phyloP scores from a whole-genome alignment of 225 moss, liverwort and hornwort species.

The Anthoceros angustus region DNA sequence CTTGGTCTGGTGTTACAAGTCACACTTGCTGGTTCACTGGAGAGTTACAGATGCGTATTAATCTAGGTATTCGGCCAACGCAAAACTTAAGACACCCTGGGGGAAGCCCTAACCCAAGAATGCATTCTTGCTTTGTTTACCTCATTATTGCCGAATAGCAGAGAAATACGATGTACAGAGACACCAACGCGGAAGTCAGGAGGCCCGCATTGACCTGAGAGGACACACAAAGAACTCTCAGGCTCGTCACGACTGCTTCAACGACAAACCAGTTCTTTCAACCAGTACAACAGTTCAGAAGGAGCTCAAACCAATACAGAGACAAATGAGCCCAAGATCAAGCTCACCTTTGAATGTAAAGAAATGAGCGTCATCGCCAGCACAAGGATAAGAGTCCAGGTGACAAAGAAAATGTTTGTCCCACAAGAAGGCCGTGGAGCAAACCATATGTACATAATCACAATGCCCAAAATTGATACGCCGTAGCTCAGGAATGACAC shows the following conservation, averaged over 20 bases:
- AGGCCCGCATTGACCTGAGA: slow-evolving; percentile 82
- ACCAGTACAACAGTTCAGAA: not conserved
- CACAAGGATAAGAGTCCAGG: slow-evolving; percentile 82
- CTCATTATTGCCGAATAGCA: slow-evolving; percentile 99
- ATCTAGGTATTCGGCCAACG: not conserved
- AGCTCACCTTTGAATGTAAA: slow-evolving; percentile 48
- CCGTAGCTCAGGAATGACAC: slow-evolving; percentile 41
- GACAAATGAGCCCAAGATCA: not conserved
- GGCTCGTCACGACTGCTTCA: no score
- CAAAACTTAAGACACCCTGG: not conserved
- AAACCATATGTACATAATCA: slow-evolving; percentile 95
- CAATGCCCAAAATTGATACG: slow-evolving; percentile 38
- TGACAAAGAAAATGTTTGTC: slow-evolving; percentile 86
- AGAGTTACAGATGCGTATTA: slow-evolving; percentile 9
- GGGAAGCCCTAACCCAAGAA: not conserved
- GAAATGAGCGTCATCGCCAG: slow-evolving; percentile 62
- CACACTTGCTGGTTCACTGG: slow-evolving; percentile 65
- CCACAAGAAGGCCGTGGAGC: slow-evolving; percentile 60
- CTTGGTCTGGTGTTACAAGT: slow-evolving; percentile 82
- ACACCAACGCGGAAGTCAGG: slow-evolving; percentile 66
- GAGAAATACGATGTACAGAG: slow-evolving; percentile 81
- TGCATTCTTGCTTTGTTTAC: slow-evolving; percentile 13
- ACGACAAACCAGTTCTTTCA: not conserved
- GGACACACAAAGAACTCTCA: not conserved
- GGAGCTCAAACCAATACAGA: not conserved